Evolutionary conservation across 345 rosid genomes (phyloP).

Genomic region (Populus davidiana): DNA sequence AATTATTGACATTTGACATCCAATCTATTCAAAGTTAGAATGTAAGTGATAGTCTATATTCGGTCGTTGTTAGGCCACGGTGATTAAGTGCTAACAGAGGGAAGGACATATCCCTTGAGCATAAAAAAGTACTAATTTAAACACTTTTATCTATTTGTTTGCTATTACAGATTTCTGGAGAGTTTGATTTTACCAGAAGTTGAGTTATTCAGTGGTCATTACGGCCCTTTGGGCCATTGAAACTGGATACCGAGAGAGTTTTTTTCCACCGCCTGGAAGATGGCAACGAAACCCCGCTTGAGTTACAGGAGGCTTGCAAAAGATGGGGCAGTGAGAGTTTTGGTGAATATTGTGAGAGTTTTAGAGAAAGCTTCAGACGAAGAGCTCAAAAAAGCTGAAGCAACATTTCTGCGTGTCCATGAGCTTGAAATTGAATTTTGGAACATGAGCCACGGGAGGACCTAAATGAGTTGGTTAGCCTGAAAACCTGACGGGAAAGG

Average conservation of each 20-base stretch:
- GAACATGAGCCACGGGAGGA: slow-evolving; percentile 56
- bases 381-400: slow-evolving; percentile 47
- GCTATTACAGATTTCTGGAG: slow-evolving; percentile 52
- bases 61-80: neutral
- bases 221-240: slow-evolving; percentile 81
- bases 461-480: slow-evolving; percentile 10
- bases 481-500: neutral
- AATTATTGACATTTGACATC: too few relatives aligned
- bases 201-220: slow-evolving; percentile 44
- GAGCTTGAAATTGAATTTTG: slow-evolving; percentile 74
- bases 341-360: slow-evolving; percentile 46
- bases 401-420: slow-evolving; percentile 45
- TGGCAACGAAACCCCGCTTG: slow-evolving; percentile 48
- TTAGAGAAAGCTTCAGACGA: slow-evolving; percentile 50
- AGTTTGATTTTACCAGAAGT: slow-evolving; percentile 52
- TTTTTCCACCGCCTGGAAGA: slow-evolving; percentile 63
- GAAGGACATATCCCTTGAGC: neutral
- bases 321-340: slow-evolving; percentile 83
- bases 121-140: neutral
- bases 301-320: slow-evolving; percentile 54
- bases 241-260: slow-evolving; percentile 76
- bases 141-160: neutral
- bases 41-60: neutral
- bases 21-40: too few relatives aligned
- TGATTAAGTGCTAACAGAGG: neutral